phyloP scores from a whole-genome alignment of 2,329 filamentous ascomycete genomes.

The Stagonosporopsis cucurbitacearum region DNA sequence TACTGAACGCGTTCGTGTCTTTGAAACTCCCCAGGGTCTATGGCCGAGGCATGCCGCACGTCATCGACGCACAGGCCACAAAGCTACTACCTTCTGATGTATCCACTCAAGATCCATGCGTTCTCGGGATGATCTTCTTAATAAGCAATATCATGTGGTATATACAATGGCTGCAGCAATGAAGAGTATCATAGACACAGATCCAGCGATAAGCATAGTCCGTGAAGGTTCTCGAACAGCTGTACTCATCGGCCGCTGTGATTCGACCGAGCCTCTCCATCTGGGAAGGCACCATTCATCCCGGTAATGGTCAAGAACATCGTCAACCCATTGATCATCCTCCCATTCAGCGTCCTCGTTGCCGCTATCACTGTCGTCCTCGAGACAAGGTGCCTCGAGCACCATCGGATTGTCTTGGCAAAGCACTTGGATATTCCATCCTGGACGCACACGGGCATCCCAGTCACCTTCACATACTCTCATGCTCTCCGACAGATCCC shows the following conservation, averaged over 20 bases:
- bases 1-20: slow-evolving; percentile 12
- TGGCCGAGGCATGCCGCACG: slow-evolving; percentile 3
- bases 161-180: slow-evolving; percentile 1
- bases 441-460: slow-evolving; percentile 25
- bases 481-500: slow-evolving; percentile 74
- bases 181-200: slow-evolving; percentile 1
- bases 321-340: not conserved
- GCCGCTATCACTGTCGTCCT: slow-evolving; percentile 3
- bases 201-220: slow-evolving; percentile 1
- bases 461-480: slow-evolving; percentile 82
- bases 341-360: not conserved
- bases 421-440: slow-evolving; percentile 15
- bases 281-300: slow-evolving; percentile 16
- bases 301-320: not conserved
- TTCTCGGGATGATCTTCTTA: not conserved
- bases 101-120: not conserved
- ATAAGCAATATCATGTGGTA: not conserved
- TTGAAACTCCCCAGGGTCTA: slow-evolving; percentile 3
- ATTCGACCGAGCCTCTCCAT: slow-evolving; percentile 12
- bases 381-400: not conserved
- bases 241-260: not conserved
- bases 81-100: not conserved
- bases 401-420: slow-evolving; percentile 4
- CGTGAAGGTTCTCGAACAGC: slow-evolving; percentile 3
- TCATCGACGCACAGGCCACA: slow-evolving; percentile 6